Conservation (phyloP, 345 rosid genomes). For the Eucalyptus pumila region DNA sequence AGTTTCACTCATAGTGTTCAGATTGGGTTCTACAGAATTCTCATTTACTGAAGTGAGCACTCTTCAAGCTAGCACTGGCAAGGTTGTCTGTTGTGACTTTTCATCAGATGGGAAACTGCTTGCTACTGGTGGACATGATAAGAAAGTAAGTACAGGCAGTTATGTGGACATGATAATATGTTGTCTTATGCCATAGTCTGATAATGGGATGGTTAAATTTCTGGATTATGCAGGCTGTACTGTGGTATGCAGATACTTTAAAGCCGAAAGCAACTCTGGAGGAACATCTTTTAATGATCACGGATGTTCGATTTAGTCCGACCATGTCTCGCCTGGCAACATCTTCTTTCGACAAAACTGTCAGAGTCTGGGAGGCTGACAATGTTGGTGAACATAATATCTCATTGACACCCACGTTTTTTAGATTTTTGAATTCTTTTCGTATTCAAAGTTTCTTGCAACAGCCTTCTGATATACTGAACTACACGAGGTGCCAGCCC, state of each 20-base stretch:
- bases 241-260: constrained; percentile 72
- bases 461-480: not conserved
- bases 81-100: constrained; percentile 76
- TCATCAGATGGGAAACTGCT: constrained; percentile 94
- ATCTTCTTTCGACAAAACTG: constrained; percentile 93
- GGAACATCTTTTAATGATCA: constrained; percentile 66
- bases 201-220: not conserved
- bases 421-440: not conserved
- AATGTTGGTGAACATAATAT: constrained; percentile 37
- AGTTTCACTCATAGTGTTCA: not conserved
- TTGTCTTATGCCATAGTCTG: not conserved
- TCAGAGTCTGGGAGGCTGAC: constrained; percentile 97
- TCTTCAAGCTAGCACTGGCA: constrained; percentile 63
- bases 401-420: not conserved
- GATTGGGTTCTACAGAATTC: not conserved
- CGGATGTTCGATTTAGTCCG: constrained; percentile 93
- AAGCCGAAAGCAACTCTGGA: constrained; percentile 61
- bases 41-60: constrained; percentile 18
- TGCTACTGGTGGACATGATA: constrained; percentile 98
- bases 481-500: not conserved
- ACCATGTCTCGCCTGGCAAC: constrained; percentile 85
- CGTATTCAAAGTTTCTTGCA: not conserved
- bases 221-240: constrained; percentile 55
- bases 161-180: not conserved
- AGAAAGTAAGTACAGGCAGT: constrained; percentile 43